Percentiles rank a stretch among this genome's conserved stretches.
Evolutionary conservation across 306 rosid genomes (phyloP).

Genomic region (Corylus americana): DNA sequence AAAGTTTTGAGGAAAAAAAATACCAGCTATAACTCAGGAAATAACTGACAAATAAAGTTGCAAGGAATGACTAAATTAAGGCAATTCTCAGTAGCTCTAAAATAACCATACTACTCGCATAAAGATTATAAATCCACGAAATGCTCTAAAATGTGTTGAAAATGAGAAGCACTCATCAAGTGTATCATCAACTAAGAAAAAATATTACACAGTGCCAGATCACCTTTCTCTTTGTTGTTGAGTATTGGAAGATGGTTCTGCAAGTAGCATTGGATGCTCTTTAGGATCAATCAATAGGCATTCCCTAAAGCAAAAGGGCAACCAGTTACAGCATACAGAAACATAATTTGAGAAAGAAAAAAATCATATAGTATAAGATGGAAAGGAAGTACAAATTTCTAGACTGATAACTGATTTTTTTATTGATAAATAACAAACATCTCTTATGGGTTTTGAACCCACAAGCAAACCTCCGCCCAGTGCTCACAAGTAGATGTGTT

Average conservation of each 20-base stretch:
- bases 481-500: background rate
- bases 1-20: background rate
- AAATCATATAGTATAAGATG: background rate
- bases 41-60: background rate
- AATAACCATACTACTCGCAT: background rate
- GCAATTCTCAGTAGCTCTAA: background rate
- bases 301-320: conserved; percentile 54
- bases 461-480: background rate
- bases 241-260: conserved; percentile 85
- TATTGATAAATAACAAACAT: background rate
- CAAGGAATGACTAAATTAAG: background rate
- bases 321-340: conserved; percentile 6
- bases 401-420: background rate
- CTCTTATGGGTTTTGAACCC: background rate
- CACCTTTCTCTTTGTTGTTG: conserved; percentile 96
- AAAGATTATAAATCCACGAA: background rate
- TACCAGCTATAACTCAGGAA: background rate
- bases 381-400: background rate
- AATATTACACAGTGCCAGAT: conserved; percentile 15
- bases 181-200: conserved; percentile 7
- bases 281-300: conserved; percentile 87
- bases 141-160: background rate
- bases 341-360: conserved; percentile 8
- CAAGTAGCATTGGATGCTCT: conserved; percentile 99
- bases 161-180: background rate